Conservation (phyloP, 2,329 filamentous ascomycete species). For the Acephala macrosclerotiorum region DNA sequence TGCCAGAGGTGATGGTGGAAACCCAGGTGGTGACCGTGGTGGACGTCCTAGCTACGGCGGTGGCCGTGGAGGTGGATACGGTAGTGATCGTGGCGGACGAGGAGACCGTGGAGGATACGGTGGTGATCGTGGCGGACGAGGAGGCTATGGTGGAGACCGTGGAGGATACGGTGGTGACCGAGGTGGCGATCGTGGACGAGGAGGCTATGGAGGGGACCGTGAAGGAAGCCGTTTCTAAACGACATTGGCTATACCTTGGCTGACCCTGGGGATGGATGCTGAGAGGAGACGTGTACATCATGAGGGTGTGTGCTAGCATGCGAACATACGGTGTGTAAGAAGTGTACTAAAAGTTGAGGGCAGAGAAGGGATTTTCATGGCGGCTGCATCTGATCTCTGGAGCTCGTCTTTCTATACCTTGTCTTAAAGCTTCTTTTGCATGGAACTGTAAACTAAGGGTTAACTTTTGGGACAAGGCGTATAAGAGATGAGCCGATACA, state of each 20-base stretch:
- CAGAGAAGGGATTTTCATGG: not conserved
- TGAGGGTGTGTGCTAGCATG: not conserved
- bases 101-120: not conserved
- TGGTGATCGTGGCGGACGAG: not conserved
- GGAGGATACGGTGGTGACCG: not conserved
- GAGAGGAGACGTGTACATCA: not conserved
- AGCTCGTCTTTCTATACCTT: conserved; percentile 33
- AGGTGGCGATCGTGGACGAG: not conserved
- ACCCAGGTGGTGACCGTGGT: not conserved
- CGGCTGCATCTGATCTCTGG: conserved; percentile 21
- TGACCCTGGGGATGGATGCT: not conserved
- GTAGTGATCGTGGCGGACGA: not conserved
- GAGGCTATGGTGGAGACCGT: not conserved
- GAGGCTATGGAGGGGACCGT: not conserved
- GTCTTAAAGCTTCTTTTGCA: conserved; percentile 35
- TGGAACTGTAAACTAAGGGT: conserved; percentile 40
- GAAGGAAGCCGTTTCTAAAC: not conserved
- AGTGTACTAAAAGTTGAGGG: conserved; percentile 38
- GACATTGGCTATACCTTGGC: not conserved
- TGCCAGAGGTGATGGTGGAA: conserved; percentile 15
- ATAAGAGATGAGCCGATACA: conserved; percentile 24
- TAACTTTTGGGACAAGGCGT: conserved; percentile 31
- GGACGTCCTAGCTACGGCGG: not conserved
- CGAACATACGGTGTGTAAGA: not conserved
- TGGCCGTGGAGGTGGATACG: not conserved